Evolutionary conservation across 2,329 filamentous ascomycete species (phyloP).

Genomic region (Fusarium ramigenum): DNA sequence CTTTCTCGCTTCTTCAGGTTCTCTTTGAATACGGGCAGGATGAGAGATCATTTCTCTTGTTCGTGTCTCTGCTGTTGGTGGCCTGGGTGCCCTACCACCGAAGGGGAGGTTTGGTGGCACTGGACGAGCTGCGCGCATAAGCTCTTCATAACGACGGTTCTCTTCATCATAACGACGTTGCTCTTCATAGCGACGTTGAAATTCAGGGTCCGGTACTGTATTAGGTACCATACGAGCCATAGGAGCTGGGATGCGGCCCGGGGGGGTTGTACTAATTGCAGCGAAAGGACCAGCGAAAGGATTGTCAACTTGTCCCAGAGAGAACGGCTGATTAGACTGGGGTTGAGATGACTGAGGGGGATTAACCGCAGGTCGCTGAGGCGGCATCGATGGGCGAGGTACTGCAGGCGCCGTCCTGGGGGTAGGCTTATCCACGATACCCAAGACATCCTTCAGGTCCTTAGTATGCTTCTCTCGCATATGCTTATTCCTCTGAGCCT

Average conservation of each 20-base stretch:
- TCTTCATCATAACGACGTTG: not conserved
- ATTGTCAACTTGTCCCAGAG: not conserved
- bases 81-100: not conserved
- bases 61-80: not conserved
- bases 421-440: not conserved
- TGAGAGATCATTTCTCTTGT: not conserved
- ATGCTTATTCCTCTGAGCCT: slow-evolving; percentile 42
- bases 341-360: not conserved
- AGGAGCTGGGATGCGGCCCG: not conserved
- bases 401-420: not conserved
- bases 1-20: not conserved
- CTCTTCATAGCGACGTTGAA: not conserved
- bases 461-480: slow-evolving; percentile 44
- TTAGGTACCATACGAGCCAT: not conserved
- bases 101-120: not conserved
- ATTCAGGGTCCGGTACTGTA: not conserved
- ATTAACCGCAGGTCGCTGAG: not conserved
- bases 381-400: not conserved
- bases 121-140: not conserved
- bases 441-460: slow-evolving; percentile 27
- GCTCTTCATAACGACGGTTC: not conserved
- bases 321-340: not conserved
- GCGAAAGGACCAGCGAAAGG: not conserved
- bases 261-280: not conserved
- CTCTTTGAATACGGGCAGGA: not conserved